phyloP scores from a whole-genome alignment of 2,329 filamentous ascomycete species.

The Aquanectria penicillioides region DNA sequence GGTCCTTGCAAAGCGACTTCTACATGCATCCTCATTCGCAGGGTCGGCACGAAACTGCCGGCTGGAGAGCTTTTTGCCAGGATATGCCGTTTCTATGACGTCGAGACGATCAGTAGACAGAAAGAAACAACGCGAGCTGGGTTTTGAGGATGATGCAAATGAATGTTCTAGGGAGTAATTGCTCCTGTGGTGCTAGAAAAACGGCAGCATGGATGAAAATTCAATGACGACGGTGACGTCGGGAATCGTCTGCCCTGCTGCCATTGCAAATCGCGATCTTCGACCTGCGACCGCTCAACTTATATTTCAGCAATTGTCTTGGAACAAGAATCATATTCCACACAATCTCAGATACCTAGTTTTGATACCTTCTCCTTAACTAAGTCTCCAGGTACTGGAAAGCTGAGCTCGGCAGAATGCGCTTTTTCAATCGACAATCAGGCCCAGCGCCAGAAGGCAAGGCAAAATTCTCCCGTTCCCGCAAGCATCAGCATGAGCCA shows the following conservation, averaged over 20 bases:
- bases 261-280: neutral
- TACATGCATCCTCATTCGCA: no score
- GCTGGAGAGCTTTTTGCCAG: no score
- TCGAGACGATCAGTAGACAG: no score
- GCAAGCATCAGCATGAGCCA: constrained; percentile 25
- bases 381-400: neutral
- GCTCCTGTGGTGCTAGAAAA: no score
- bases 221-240: constrained; percentile 17
- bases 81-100: no score
- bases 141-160: no score
- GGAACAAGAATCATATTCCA: no score
- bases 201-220: neutral
- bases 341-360: neutral
- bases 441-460: neutral
- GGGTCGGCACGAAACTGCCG: no score
- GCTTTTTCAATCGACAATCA: constrained; percentile 1
- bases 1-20: no score
- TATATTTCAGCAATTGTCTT: neutral
- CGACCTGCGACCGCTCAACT: neutral
- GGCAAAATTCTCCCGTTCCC: neutral
- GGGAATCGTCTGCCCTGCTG: neutral
- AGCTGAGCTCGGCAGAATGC: neutral
- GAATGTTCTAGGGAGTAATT: no score
- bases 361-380: neutral
- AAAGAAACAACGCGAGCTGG: no score